Conservation (phyloP, 306 rosid species). For the Elaeagnus macrophylla region DNA sequence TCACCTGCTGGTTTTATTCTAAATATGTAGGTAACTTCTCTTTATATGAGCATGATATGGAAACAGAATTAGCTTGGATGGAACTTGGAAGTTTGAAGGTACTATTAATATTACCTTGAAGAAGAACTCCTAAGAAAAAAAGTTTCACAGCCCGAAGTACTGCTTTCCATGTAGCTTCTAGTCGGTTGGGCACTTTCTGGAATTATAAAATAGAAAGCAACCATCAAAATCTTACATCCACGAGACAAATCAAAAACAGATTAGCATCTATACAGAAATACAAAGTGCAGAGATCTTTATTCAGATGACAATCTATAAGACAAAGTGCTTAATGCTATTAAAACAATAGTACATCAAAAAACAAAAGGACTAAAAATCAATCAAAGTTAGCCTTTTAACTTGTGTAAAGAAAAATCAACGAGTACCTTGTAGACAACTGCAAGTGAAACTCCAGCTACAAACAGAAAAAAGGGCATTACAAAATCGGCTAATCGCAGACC, state of each 20-base stretch:
- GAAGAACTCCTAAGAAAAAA: slow-evolving; percentile 57
- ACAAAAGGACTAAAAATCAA: no score
- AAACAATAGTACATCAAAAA: not conserved
- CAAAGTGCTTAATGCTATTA: not conserved
- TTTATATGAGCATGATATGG: no score
- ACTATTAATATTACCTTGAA: slow-evolving; percentile 56
- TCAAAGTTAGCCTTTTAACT: no score
- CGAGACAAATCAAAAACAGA: not conserved
- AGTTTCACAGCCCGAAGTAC: slow-evolving; percentile 45
- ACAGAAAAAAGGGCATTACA: slow-evolving; percentile 84
- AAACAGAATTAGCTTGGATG: not conserved
- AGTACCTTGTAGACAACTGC: slow-evolving; percentile 69
- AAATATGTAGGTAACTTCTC: no score
- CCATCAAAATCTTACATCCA: not conserved
- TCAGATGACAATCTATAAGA: not conserved
- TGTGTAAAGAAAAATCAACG: not conserved
- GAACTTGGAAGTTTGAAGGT: not conserved
- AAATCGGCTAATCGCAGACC: slow-evolving; percentile 78
- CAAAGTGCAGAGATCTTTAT: no score
- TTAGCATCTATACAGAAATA: not conserved
- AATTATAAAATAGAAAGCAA: slow-evolving; percentile 6
- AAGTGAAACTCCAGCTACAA: slow-evolving; percentile 69
- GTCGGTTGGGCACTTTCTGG: slow-evolving; percentile 49
- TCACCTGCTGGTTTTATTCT: no score
- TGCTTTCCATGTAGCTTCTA: slow-evolving; percentile 54